Conservation (phyloP, 2,329 filamentous ascomycete species). For the Aureobasidium melanogenum region DNA sequence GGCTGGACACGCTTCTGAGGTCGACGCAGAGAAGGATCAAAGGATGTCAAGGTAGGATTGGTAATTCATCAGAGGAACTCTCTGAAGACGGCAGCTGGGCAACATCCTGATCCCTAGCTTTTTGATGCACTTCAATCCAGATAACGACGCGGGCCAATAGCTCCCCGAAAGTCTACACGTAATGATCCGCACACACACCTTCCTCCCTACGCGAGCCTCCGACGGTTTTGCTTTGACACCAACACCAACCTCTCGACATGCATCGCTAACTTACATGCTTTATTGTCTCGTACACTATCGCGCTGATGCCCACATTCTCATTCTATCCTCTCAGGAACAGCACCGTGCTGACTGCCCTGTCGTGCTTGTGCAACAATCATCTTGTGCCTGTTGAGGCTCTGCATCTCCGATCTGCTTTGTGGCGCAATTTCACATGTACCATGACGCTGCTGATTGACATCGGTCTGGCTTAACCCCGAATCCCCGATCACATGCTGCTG, state of each 20-base stretch:
- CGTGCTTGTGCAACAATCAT: neutral
- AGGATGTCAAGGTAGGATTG: neutral
- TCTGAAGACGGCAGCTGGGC: neutral
- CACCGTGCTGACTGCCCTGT: neutral
- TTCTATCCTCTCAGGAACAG: neutral
- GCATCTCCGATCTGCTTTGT: neutral
- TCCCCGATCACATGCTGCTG: neutral
- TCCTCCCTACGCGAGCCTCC: neutral
- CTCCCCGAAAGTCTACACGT: constrained; percentile 10
- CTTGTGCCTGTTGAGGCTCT: neutral
- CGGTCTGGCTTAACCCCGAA: neutral
- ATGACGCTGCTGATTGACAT: neutral
- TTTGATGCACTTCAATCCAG: neutral
- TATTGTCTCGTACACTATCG: neutral
- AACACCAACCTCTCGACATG: neutral
- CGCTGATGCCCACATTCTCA: neutral
- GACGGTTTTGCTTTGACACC: neutral
- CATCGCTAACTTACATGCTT: neutral
- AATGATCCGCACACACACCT: constrained; percentile 1
- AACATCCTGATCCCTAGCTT: neutral
- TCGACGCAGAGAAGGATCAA: neutral
- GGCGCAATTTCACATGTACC: neutral
- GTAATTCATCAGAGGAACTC: neutral
- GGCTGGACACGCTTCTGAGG: neutral
- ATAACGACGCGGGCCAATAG: constrained; percentile 4